These are phyloP conservation scores for Gymnopilus junonius DNA, from an alignment of 768 basidiomycete species.

Conservation along the genomic window DNA sequence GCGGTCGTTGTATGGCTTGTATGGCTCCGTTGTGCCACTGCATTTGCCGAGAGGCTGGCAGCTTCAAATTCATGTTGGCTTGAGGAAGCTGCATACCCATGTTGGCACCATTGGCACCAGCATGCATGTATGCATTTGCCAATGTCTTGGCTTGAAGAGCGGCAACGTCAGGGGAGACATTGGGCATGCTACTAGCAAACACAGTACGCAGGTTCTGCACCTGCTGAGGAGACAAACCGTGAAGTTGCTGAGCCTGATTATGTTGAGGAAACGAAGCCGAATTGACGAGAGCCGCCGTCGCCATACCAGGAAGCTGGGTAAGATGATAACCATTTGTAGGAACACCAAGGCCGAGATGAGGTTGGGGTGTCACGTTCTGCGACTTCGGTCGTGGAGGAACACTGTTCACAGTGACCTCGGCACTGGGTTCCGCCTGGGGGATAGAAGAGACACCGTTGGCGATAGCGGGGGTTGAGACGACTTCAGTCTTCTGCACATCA, in stretches of 20 bases:
- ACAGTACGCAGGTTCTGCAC: slow-evolving; percentile 63
- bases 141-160: slow-evolving; percentile 38
- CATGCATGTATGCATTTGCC: slow-evolving; percentile 41
- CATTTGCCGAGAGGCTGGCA: slow-evolving; percentile 43
- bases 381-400: slow-evolving; percentile 46
- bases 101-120: slow-evolving; percentile 38
- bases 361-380: slow-evolving; percentile 43
- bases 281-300: slow-evolving; percentile 38
- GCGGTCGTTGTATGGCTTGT: slow-evolving; percentile 39
- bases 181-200: slow-evolving; percentile 44
- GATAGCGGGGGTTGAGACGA: slow-evolving; percentile 30
- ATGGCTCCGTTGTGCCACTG: slow-evolving; percentile 37
- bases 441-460: slow-evolving; percentile 36
- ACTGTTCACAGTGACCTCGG: slow-evolving; percentile 24
- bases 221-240: slow-evolving; percentile 54
- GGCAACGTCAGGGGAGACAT: slow-evolving; percentile 39
- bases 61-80: slow-evolving; percentile 46
- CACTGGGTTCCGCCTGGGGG: slow-evolving; percentile 28
- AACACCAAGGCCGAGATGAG: slow-evolving; percentile 31
- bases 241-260: slow-evolving; percentile 35
- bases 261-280: slow-evolving; percentile 33
- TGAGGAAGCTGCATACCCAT: slow-evolving; percentile 38
- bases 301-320: slow-evolving; percentile 33
- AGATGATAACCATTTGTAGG: slow-evolving; percentile 57
- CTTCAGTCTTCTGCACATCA: slow-evolving; percentile 43